These are phyloP conservation scores for Dendrobium officinale DNA, from an alignment of 106 monocot genomes.

Conservation along the genomic window DNA sequence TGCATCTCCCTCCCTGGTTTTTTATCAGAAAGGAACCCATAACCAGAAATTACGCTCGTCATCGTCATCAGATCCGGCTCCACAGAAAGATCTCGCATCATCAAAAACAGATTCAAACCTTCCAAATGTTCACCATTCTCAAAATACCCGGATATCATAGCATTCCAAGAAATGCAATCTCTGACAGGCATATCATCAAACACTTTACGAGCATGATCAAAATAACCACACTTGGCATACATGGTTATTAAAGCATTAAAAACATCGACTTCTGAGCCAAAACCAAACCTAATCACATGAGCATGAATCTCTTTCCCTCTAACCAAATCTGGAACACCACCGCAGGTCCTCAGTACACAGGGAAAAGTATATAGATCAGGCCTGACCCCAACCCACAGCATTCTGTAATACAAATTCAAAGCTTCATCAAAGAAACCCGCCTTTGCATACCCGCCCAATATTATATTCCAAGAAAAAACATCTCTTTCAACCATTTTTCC, in stretches of 20 bases:
- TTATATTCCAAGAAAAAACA: constrained; percentile 84
- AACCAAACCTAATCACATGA: constrained; percentile 63
- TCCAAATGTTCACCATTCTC: constrained; percentile 46
- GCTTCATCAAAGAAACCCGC: constrained; percentile 64
- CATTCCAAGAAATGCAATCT: constrained; percentile 81
- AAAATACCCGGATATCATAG: constrained; percentile 83
- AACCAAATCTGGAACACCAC: constrained; percentile 32
- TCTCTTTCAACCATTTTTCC: constrained; percentile 70
- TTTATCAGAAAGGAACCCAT: constrained; percentile 20
- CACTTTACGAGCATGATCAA: constrained; percentile 31
- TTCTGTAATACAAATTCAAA: constrained; percentile 50
- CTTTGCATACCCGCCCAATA: constrained; percentile 71
- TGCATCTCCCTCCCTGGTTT: constrained; percentile 50
- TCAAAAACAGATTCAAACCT: constrained; percentile 54
- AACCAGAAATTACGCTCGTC: constrained; percentile 66
- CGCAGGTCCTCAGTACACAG: constrained; percentile 72
- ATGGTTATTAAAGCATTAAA: constrained; percentile 76
- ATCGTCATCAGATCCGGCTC: constrained; percentile 77
- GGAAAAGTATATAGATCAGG: constrained; percentile 83
- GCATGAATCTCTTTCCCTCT: constrained; percentile 67
- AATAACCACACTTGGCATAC: constrained; percentile 71
- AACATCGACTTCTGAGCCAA: constrained; percentile 50
- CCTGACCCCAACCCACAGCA: constrained; percentile 57
- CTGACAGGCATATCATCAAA: constrained; percentile 53
- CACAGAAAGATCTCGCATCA: constrained; percentile 42